phyloP scores from a whole-genome alignment of 495 filamentous ascomycete genomes.

The Penicillium samsonianum region DNA sequence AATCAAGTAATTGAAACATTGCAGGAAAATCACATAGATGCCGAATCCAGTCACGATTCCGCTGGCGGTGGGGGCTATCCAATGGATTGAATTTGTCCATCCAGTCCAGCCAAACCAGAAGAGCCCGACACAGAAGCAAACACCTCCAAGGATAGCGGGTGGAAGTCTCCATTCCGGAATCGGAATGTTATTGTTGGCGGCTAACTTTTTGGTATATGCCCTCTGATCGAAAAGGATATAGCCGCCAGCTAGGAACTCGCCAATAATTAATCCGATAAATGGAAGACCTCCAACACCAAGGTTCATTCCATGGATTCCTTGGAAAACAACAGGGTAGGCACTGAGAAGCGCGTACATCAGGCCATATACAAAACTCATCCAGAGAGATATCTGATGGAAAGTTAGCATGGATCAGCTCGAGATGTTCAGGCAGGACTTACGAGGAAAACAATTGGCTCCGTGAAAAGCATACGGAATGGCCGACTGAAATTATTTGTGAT shows the following conservation, averaged over 20 bases:
- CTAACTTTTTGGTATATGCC: conserved; percentile 33
- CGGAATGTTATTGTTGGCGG: conserved; percentile 36
- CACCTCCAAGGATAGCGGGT: conserved; percentile 50
- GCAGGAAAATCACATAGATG: conserved; percentile 42
- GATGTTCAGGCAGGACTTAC: conserved; percentile 2
- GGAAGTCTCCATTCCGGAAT: conserved; percentile 42
- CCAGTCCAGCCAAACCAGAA: conserved; percentile 55
- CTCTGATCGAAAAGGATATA: conserved; percentile 31
- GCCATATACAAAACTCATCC: conserved; percentile 51
- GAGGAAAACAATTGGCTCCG: conserved; percentile 40
- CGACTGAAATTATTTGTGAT: conserved; percentile 45
- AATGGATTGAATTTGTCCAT: conserved; percentile 36
- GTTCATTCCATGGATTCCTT: conserved; percentile 40
- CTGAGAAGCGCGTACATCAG: conserved; percentile 44
- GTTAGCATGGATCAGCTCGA: conserved; percentile 15
- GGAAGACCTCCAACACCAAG: conserved; percentile 41
- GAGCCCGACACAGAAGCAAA: conserved; percentile 52
- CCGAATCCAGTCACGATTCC: conserved; percentile 36
- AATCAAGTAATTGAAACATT: conserved; percentile 45
- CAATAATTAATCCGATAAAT: conserved; percentile 44
- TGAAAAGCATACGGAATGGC: conserved; percentile 49
- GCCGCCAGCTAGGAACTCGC: conserved; percentile 36
- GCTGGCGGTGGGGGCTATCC: conserved; percentile 43
- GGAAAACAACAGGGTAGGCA: conserved; percentile 46
- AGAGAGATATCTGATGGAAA: conserved; percentile 42